Evolutionary conservation across 1,284 basidiomycete genomes (phyloP), one percentile per base, ranked within the genome.

Genomic region (Schizophyllum commune): DNA sequence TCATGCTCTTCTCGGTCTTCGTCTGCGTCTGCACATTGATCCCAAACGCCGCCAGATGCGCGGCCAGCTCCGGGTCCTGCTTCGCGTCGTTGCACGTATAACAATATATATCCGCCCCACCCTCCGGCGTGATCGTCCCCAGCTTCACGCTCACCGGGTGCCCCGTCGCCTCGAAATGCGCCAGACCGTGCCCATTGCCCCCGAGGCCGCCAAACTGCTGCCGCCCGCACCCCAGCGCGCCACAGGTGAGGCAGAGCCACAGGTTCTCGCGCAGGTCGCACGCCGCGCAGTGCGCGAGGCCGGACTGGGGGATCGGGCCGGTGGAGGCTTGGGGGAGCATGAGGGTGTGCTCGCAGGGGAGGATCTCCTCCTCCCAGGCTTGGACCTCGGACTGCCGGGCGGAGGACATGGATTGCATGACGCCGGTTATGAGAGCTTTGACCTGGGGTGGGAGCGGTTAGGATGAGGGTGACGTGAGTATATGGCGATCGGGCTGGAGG

Each of bases 1-100:
- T 97, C 89, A 98, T 94, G 59, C 88, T 94, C 77, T 98, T 98
- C 72, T 98, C 95, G 0, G 96, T 99, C 77, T 99, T 99, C 27
- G 79, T 88, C 70, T 94, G 89, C 0, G 83, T 83, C 55, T 85
- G 79, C 0, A 98, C 86, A 63, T 94, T 89, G 73, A 99, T 96
- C 1, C 93, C 95, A 66, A 98, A 97, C 21, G 83, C 83, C 0
- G 82, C 72, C 2, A 98, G 82, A 74, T 98, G 96, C 0, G 72
- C 65, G 0, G 88, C 81, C 3, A 99, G 77, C 9, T 89, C 84
- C 0, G 90, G 91, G 70, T 98, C 95, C 15, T 91, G 69, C 68
- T 85, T 89, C 5, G 92, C 82, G 65, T 99, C 97, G 69, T 97
- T 86, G 73, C 97, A 99, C 0, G 80, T 74, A 71, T 99, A 99